Evolutionary conservation across 1,284 basidiomycete species (phyloP).

Genomic region (Apiotrichum porosum): DNA sequence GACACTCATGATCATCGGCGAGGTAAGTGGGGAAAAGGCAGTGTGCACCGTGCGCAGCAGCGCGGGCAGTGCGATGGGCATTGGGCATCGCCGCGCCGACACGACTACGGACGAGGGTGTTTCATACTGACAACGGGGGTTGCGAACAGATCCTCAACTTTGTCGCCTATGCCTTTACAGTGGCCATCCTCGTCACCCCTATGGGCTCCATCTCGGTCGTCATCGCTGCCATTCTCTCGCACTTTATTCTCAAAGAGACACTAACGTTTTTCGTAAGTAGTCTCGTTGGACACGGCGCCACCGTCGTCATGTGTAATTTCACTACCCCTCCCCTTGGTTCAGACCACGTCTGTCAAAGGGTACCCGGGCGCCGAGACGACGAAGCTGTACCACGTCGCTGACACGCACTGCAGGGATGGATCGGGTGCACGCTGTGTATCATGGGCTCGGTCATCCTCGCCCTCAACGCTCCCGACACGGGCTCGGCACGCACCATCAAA

Average conservation of each 20-base stretch:
- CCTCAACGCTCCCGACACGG: constrained; percentile 73
- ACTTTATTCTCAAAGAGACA: constrained; percentile 86
- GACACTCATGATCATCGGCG: constrained; percentile 46
- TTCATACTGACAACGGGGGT: too few species aligned
- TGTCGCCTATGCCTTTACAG: constrained; percentile 46
- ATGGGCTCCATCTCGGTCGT: constrained; percentile 95
- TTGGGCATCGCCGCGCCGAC: too few species aligned
- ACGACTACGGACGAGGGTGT: too few species aligned
- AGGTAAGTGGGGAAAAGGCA: constrained; percentile 10
- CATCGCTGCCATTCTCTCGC: constrained; percentile 87
- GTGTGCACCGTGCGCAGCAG: not conserved
- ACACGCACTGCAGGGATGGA: constrained; percentile 59
- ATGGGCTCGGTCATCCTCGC: constrained; percentile 63
- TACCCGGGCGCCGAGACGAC: too few species aligned
- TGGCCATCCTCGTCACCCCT: constrained; percentile 54
- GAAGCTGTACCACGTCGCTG: constrained; percentile 6
- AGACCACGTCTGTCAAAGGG: too few species aligned
- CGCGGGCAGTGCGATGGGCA: too few species aligned
- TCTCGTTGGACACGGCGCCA: not conserved
- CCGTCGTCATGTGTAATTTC: not conserved
- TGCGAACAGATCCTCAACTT: constrained; percentile 51
- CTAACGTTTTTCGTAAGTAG: constrained; percentile 53
- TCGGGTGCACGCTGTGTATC: constrained; percentile 82
- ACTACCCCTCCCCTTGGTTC: too few species aligned
- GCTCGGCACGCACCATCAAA: constrained; percentile 71